Percentiles rank a stretch among this genome's conserved stretches.
phyloP scores from a whole-genome alignment of 2,329 filamentous ascomycete genomes.

The Aureobasidium sp. region DNA sequence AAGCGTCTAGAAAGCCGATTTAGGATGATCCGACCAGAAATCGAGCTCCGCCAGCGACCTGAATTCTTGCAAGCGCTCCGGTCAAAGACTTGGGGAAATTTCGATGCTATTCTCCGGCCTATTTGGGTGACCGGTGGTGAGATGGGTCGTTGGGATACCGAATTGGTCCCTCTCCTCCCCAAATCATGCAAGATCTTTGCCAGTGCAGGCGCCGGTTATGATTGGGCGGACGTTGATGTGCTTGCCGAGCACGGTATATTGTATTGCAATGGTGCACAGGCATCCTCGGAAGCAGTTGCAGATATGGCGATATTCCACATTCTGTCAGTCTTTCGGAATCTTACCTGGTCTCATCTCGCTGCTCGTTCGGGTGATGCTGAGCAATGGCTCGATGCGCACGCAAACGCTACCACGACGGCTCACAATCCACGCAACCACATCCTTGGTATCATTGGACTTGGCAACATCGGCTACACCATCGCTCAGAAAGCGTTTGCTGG shows the following conservation, averaged over 20 bases:
- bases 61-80: slow-evolving; percentile 36
- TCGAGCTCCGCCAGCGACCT: slow-evolving; percentile 32
- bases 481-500: slow-evolving; percentile 51
- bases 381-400: slow-evolving; percentile 54
- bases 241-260: slow-evolving; percentile 57
- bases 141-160: slow-evolving; percentile 57
- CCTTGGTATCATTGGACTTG: slow-evolving; percentile 63
- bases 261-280: slow-evolving; percentile 67
- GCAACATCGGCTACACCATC: slow-evolving; percentile 47
- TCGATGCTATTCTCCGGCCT: slow-evolving; percentile 47
- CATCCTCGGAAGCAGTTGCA: slow-evolving; percentile 65
- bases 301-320: slow-evolving; percentile 65
- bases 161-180: slow-evolving; percentile 51
- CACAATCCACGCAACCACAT: slow-evolving; percentile 56
- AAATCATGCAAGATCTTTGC: slow-evolving; percentile 51
- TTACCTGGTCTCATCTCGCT: slow-evolving; percentile 57
- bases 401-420: slow-evolving; percentile 51
- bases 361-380: slow-evolving; percentile 41
- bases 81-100: slow-evolving; percentile 36
- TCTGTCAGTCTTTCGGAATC: slow-evolving; percentile 60
- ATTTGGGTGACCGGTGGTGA: slow-evolving; percentile 60
- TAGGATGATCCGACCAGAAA: slow-evolving; percentile 30
- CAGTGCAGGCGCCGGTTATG: slow-evolving; percentile 56
- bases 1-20: slow-evolving; percentile 31
- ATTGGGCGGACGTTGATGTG: slow-evolving; percentile 55